A percentile compares a stretch with the other conserved stretches of the same genome.
These are phyloP conservation scores for Boletus sp. DNA, from an alignment of 768 basidiomycete genomes.

Conservation along the genomic window DNA sequence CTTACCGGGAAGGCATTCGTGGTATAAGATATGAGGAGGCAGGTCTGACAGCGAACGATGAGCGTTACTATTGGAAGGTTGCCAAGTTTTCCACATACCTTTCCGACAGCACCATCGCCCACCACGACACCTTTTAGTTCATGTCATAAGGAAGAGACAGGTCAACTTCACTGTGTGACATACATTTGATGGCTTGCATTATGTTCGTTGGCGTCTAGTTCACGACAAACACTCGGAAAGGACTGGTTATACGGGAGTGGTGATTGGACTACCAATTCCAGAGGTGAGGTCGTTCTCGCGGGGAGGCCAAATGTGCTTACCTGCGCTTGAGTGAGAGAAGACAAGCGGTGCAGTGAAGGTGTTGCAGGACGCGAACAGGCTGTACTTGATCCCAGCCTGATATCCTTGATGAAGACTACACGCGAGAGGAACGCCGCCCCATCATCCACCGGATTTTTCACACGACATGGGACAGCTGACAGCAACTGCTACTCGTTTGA, in stretches of 20 bases:
- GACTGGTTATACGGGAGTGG: constrained; percentile 8
- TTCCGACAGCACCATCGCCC: constrained; percentile 98
- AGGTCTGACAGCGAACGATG: constrained; percentile 61
- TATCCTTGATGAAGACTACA: constrained; percentile 27
- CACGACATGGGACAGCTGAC: constrained; percentile 17
- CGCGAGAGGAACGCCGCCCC: constrained; percentile 16
- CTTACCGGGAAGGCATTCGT: constrained; percentile 95
- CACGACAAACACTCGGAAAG: constrained; percentile 8
- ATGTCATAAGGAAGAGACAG: constrained; percentile 31
- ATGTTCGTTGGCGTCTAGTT: constrained; percentile 18
- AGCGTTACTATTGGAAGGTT: constrained; percentile 5
- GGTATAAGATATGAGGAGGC: constrained; percentile 98
- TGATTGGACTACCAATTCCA: constrained; percentile 15
- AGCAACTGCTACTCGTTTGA: constrained; percentile 5
- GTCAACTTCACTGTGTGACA: constrained; percentile 26
- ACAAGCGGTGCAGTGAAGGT: not conserved
- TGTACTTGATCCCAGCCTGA: constrained; percentile 28
- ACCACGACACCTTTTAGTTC: constrained; percentile 84
- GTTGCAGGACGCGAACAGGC: constrained; percentile 15
- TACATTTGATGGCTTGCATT: constrained; percentile 94
- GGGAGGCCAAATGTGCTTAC: not conserved
- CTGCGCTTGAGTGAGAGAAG: not conserved
- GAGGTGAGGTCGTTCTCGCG: constrained; percentile 10
- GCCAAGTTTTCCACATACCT: constrained; percentile 52
- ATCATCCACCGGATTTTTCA: constrained; percentile 20